These are phyloP conservation scores for Cystofilobasidium ferigula DNA, from an alignment of 768 basidiomycete species.

Conservation along the genomic window DNA sequence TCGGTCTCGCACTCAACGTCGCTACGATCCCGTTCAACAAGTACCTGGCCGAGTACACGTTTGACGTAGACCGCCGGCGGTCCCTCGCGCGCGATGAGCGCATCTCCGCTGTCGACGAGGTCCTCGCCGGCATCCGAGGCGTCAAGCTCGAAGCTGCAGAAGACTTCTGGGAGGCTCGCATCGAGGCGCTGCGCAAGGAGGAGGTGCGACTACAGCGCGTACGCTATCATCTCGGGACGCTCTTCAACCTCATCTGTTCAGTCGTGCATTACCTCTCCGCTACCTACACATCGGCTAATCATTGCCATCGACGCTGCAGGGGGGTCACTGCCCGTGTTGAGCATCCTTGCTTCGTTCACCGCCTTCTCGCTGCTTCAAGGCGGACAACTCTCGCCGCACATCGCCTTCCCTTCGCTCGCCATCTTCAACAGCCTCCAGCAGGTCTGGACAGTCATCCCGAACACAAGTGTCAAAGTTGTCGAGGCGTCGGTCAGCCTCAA, in stretches of 20 bases:
- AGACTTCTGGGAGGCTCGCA: conserved; percentile 14
- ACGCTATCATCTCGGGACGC: conserved; percentile 16
- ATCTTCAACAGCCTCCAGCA: conserved; percentile 64
- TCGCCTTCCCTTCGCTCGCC: conserved; percentile 60
- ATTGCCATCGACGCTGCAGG: background rate
- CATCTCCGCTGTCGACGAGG: conserved; percentile 21
- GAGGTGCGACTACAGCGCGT: conserved; percentile 16
- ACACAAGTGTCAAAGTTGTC: conserved; percentile 79
- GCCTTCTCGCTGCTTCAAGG: conserved; percentile 8
- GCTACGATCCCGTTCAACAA: conserved; percentile 16
- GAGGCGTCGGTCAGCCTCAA: conserved; percentile 76
- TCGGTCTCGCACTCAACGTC: conserved; percentile 15
- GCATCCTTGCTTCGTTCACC: conserved; percentile 11
- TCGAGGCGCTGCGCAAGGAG: conserved; percentile 7
- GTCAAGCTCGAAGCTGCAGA: conserved; percentile 20
- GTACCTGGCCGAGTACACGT: conserved; percentile 11
- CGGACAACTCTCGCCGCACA: conserved; percentile 56
- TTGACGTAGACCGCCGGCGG: conserved; percentile 10
- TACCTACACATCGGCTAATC: background rate
- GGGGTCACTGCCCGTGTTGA: conserved; percentile 16
- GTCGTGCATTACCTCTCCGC: background rate
- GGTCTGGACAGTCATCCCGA: conserved; percentile 48
- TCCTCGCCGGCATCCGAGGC: conserved; percentile 9
- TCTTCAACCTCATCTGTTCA: conserved; percentile 22
- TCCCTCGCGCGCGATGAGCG: conserved; percentile 7